Evolutionary conservation across 139 green algal genomes (phyloP), one percentile per base, ranked within the genome.

Genomic region (Coelastrella sp.): DNA sequence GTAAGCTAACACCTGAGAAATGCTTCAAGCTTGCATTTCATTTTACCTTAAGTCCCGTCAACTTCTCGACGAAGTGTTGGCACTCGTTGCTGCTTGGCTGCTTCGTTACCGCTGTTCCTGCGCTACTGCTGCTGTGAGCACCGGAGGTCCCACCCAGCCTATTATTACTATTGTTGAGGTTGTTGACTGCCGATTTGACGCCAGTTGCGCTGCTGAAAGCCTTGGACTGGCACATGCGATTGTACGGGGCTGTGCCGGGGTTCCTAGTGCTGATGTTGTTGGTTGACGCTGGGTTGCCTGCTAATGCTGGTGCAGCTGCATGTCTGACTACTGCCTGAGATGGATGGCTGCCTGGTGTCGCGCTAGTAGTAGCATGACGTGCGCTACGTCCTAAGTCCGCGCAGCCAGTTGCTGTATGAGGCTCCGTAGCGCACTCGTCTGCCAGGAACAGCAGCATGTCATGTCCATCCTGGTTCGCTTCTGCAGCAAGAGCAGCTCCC

Each of bases 1-100:
- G 57, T 61, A 74, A 84, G 23, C 23, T 64, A 60, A 7, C 16
- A 23, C 14, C 8, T 3, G 6, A 75, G 68, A 68, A 84, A 66
- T 7, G 47, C 5, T 23, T 20, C 54, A 61, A 8, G 68, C 22
- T 76, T 47, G 74, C 22, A 7, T 58, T 7, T 7, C n/a, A 80
- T 10, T 23, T 17, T 65, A 88, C 85, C 85, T 90, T 90, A 22
- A 90, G 59, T 4, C 73, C 73, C 13, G 73, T 84, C 14, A 90
- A 56, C 85, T 84, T 83, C 58, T 90, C 85, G 14, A 83, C 85
- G 47, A n/a, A 90, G 59, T 90, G 85, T 57, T 84, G 58, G 22
- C 73, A 83, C 58, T 90, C 73, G 11, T 19, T 13, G 85, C 32
- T 58, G 56, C 83, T 65, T 19, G 7, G 74, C 68, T 89, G 65